Evolutionary conservation across 441 rosid genomes (phyloP).

Genomic region (Euphorbia neoarborescens): DNA sequence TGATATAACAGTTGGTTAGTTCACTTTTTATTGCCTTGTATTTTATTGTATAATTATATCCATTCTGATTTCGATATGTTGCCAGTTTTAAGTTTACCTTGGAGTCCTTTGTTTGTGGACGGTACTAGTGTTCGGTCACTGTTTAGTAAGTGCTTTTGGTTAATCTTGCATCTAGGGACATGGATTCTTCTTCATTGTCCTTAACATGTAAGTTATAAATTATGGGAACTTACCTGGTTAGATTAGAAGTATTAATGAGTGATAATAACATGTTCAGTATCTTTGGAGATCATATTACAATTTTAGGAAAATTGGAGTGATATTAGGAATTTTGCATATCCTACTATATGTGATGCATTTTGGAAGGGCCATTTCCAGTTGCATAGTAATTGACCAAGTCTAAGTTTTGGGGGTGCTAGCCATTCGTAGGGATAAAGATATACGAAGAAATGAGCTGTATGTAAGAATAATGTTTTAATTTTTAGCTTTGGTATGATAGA

Average conservation of each 20-base stretch:
- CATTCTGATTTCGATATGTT: not conserved
- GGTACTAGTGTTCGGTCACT: not conserved
- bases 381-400: not conserved
- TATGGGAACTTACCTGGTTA: not conserved
- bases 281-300: not conserved
- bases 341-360: not conserved
- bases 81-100: not conserved
- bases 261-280: not conserved
- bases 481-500: not conserved
- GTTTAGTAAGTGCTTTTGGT: not conserved
- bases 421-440: not conserved
- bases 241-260: not conserved
- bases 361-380: not conserved
- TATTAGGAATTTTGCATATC: not conserved
- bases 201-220: not conserved
- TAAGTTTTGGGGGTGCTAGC: not conserved
- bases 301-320: not conserved
- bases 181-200: not conserved
- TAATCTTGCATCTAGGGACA: not conserved
- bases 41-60: not conserved
- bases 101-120: not conserved
- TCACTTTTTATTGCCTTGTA: not conserved
- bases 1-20: slow-evolving; percentile 79
- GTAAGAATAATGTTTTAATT: not conserved
- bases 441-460: not conserved